phyloP scores from a whole-genome alignment of 164 flowering plant species.

The Warburgia ugandensis region DNA sequence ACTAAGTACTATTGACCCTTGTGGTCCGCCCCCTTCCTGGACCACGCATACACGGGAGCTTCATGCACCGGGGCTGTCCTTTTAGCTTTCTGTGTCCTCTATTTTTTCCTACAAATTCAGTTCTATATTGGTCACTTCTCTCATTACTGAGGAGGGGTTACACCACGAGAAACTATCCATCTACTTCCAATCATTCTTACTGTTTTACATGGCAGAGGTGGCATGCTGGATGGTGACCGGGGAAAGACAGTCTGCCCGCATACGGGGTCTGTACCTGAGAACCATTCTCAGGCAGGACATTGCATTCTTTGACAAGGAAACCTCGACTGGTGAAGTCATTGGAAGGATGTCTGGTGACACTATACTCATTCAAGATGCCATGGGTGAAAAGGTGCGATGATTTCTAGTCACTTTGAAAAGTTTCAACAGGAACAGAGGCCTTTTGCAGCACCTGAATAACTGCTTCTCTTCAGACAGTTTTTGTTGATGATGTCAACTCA shows the following conservation, averaged over 20 bases:
- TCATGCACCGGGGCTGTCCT: too few species aligned
- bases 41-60: too few species aligned
- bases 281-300: conserved; percentile 60
- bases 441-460: too few species aligned
- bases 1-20: too few species aligned
- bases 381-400: conserved; percentile 50
- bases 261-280: conserved; percentile 42
- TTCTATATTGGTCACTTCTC: too few species aligned
- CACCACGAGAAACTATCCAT: not conserved
- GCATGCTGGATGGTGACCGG: conserved; percentile 58
- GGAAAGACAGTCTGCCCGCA: conserved; percentile 47
- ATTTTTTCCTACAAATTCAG: too few species aligned
- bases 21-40: too few species aligned
- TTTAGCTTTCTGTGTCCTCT: too few species aligned
- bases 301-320: conserved; percentile 56
- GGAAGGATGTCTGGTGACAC: conserved; percentile 73
- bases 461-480: too few species aligned
- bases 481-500: too few species aligned
- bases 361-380: conserved; percentile 61
- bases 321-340: conserved; percentile 58
- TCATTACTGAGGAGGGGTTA: too few species aligned
- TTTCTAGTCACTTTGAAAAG: not conserved
- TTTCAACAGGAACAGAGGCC: not conserved
- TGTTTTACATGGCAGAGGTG: conserved; percentile 34
- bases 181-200: not conserved